Percentiles rank a stretch among this genome's conserved stretches.
phyloP scores from a whole-genome alignment of 306 rosid species.

The Quillaja saponaria region DNA sequence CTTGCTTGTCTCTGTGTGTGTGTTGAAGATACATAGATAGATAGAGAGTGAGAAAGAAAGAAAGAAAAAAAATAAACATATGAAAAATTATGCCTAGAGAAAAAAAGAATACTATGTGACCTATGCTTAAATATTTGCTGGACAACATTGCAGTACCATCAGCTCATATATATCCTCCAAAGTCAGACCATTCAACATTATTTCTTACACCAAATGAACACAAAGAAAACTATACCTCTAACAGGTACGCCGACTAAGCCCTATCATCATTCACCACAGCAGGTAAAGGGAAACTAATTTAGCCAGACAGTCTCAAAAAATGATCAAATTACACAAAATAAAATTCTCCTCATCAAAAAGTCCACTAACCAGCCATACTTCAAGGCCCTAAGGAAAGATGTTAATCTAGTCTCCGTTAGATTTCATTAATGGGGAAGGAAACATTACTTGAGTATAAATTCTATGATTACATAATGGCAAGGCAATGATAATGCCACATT shows the following conservation, averaged over 20 bases:
- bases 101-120: neutral
- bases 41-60: neutral
- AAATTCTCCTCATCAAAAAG: slow-evolving; percentile 6
- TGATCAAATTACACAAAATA: slow-evolving; percentile 1
- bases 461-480: neutral
- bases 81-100: neutral
- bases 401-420: neutral
- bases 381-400: neutral
- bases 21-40: slow-evolving; percentile 9
- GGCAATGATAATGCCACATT: neutral
- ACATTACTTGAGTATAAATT: neutral
- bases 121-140: neutral
- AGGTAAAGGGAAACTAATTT: neutral
- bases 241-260: slow-evolving; percentile 1
- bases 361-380: slow-evolving; percentile 5
- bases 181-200: neutral
- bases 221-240: slow-evolving; percentile 7
- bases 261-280: neutral
- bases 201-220: neutral
- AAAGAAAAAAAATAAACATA: slow-evolving; percentile 10
- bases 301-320: slow-evolving; percentile 1
- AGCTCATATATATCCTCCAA: neutral
- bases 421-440: neutral
- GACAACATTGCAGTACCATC: slow-evolving; percentile 13
- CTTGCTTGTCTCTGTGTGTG: neutral